Evolutionary conservation across 2,329 filamentous ascomycete species (phyloP).

Genomic region (Fusarium liriodendri): DNA sequence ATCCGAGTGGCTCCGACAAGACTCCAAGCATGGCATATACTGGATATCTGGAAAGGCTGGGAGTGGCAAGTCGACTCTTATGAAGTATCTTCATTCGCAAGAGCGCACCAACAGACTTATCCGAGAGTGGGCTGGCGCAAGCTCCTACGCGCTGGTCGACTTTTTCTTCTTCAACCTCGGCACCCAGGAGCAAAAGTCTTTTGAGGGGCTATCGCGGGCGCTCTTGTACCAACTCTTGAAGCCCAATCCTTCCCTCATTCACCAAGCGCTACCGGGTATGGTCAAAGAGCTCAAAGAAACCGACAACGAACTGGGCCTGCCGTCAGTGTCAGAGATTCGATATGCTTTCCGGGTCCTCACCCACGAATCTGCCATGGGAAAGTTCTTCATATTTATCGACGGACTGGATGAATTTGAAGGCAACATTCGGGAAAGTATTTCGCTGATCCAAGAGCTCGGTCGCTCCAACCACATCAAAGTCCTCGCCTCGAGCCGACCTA

Average conservation of each 20-base stretch:
- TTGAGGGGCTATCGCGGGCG: background rate
- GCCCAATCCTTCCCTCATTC: background rate
- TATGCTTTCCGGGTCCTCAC: background rate
- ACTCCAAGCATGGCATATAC: background rate
- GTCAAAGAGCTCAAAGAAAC: background rate
- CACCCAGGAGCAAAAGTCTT: background rate
- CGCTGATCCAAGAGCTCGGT: background rate
- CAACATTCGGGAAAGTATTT: background rate
- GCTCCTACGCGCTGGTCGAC: background rate
- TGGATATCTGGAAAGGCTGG: background rate
- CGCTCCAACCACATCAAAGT: background rate
- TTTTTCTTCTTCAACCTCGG: background rate
- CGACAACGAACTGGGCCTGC: background rate
- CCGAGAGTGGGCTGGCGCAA: background rate
- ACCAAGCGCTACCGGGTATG: background rate
- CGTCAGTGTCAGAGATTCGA: background rate
- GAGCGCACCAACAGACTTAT: background rate
- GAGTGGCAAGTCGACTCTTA: background rate
- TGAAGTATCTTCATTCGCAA: background rate
- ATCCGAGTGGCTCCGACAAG: background rate
- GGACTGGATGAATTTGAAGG: background rate
- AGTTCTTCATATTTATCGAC: background rate
- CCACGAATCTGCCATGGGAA: background rate
- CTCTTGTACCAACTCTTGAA: background rate
- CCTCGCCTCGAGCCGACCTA: background rate